These are phyloP conservation scores for Eucalyptus virginea DNA, from an alignment of 345 rosid genomes.

Conservation along the genomic window DNA sequence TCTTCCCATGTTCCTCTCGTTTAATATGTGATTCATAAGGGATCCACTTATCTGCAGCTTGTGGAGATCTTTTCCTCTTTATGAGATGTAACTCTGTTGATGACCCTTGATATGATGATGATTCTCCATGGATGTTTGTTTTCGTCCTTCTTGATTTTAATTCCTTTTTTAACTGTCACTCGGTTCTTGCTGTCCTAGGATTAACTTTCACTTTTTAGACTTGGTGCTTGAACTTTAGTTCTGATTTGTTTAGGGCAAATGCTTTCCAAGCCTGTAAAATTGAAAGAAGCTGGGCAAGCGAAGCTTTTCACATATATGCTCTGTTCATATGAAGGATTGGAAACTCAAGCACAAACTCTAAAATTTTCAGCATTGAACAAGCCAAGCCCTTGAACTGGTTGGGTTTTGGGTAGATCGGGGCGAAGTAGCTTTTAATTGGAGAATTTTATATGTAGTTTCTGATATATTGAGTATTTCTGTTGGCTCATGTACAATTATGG, in stretches of 20 bases:
- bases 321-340: not conserved
- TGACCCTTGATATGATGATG: not conserved
- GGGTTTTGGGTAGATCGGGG: not conserved
- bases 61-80: not conserved
- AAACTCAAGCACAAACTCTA: fast-evolving
- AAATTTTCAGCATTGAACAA: no score
- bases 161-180: not conserved
- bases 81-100: not conserved
- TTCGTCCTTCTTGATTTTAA: not conserved
- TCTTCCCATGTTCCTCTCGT: no score
- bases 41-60: not conserved
- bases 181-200: not conserved
- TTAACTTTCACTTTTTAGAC: not conserved
- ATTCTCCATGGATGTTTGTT: not conserved
- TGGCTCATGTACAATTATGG: no score
- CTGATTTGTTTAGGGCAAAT: not conserved
- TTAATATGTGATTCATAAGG: not conserved
- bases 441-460: no score
- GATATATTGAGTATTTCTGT: not conserved
- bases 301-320: not conserved
- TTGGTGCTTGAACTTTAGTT: not conserved
- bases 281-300: not conserved
- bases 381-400: not conserved
- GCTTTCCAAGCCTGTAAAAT: not conserved
- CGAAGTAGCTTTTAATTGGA: no score